Evolutionary conservation across 1,139 yeast species (phyloP), one percentile per base, ranked within the genome.

Genomic region (Suhomyces wounanorum): DNA sequence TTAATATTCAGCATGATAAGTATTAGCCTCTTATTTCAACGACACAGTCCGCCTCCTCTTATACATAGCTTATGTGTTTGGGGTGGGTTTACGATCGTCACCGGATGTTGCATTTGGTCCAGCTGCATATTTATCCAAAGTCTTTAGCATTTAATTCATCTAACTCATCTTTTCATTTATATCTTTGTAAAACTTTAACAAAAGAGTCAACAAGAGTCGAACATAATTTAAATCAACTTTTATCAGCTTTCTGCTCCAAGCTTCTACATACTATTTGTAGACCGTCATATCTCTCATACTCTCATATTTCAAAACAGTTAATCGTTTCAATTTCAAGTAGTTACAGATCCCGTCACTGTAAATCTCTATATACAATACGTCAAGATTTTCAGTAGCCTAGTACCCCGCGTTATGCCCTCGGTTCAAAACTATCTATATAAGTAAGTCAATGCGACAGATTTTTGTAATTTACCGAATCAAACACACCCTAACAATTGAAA

Each of bases 1-100:
- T 57, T 74, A 45, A 55, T 70, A 8, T 68, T 73, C 54, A 63
- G 73, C 55, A 61, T 71, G 64, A 58, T 68, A 28, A 66, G 74
- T 57, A 63, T 73, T 31, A 66, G 68, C 53, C 58, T 73, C 44
- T 64, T 60, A 55, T 63, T 65, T 47, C 69, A 65, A 53, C 59
- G 78, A 36, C 69, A 64, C 50, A 50, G 54, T 36, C 54, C 60
- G 1, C 59, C 72, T 1, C 75, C 75, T 1, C 44, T 57, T 23
- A 59, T 60, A 25, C 77, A 72, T 54, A 47, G 64, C 26, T 54
- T 61, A 37, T 55, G 70, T 41, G 56, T 69, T 3, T 70, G 71
- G 72, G 56, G 63, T 31, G 74, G 73, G 1, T 66, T 71, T 42
- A 48, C 59, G 2, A 59, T 69, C 37, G 75, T 70, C 43, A 57